A percentile compares a stretch with the other conserved stretches of the same genome.
phyloP scores from a whole-genome alignment of 2,329 filamentous ascomycete genomes.

The Arthroderma sp. region DNA sequence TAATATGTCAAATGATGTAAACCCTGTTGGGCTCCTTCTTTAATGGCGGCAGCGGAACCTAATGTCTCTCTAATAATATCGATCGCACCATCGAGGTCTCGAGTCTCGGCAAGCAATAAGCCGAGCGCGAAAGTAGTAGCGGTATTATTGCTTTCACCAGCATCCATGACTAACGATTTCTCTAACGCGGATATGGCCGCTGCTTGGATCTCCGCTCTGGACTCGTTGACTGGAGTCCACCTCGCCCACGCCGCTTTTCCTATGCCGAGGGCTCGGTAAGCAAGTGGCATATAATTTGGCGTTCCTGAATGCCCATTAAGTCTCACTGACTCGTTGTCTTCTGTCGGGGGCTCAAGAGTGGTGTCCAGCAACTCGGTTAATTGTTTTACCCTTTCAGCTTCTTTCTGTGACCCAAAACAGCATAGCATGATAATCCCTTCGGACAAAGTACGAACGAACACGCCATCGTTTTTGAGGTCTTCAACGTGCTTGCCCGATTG shows the following conservation, averaged over 20 bases:
- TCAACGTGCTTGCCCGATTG: conserved; percentile 52
- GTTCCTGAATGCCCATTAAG: neutral
- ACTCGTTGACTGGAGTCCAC: conserved; percentile 60
- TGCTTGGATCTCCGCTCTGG: conserved; percentile 58
- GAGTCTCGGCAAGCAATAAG: conserved; percentile 74
- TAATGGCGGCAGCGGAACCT: conserved; percentile 27
- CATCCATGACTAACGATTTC: conserved; percentile 55
- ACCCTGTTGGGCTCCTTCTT: conserved; percentile 21
- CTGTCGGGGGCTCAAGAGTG: neutral
- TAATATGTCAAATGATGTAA: conserved; percentile 23
- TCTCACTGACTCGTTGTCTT: neutral
- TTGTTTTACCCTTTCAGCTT: conserved; percentile 65
- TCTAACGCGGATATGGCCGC: conserved; percentile 66
- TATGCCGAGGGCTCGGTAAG: conserved; percentile 76
- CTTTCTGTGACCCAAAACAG: conserved; percentile 60
- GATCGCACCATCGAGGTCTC: conserved; percentile 68
- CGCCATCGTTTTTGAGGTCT: conserved; percentile 67
- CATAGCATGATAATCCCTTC: conserved; percentile 71
- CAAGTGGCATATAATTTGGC: conserved; percentile 43
- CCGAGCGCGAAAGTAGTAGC: conserved; percentile 70
- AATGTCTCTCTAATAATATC: conserved; percentile 69
- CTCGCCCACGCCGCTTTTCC: conserved; percentile 79
- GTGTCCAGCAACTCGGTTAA: conserved; percentile 46
- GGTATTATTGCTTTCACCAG: conserved; percentile 53
- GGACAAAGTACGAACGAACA: conserved; percentile 62